Evolutionary conservation across 148 eudicot genomes (phyloP).

Genomic region (Vaccinium corymbosum): DNA sequence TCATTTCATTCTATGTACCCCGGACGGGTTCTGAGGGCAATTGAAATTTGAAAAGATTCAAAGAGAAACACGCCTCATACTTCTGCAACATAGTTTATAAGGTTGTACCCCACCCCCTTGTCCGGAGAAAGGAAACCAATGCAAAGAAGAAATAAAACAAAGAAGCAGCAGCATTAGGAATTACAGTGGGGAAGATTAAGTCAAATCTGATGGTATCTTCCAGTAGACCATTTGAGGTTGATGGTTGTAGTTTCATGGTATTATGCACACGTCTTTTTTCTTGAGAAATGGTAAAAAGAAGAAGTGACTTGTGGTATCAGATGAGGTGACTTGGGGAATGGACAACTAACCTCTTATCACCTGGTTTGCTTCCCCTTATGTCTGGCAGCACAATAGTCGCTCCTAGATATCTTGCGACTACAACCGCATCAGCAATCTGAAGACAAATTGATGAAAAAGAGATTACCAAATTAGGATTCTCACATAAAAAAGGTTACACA

Average conservation of each 20-base stretch:
- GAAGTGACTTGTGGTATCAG: background rate
- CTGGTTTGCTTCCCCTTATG: conserved; percentile 81
- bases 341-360: conserved; percentile 69
- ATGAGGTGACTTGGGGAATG: background rate
- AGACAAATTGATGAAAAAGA: background rate
- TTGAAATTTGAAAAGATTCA: background rate
- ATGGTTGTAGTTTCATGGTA: background rate
- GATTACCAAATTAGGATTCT: background rate
- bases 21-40: background rate
- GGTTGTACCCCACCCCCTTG: background rate
- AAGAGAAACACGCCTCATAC: background rate
- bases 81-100: background rate
- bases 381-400: conserved; percentile 96
- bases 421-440: conserved; percentile 91
- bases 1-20: background rate
- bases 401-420: conserved; percentile 74
- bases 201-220: background rate
- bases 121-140: background rate
- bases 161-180: background rate
- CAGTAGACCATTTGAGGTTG: background rate
- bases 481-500: background rate
- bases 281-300: too few relatives aligned
- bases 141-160: background rate
- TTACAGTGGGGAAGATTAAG: background rate
- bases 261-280: too few relatives aligned